A percentile compares a stretch with the other conserved stretches of the same genome.
Conservation (phyloP, 306 rosid genomes). For the Dryas octopetala region DNA sequence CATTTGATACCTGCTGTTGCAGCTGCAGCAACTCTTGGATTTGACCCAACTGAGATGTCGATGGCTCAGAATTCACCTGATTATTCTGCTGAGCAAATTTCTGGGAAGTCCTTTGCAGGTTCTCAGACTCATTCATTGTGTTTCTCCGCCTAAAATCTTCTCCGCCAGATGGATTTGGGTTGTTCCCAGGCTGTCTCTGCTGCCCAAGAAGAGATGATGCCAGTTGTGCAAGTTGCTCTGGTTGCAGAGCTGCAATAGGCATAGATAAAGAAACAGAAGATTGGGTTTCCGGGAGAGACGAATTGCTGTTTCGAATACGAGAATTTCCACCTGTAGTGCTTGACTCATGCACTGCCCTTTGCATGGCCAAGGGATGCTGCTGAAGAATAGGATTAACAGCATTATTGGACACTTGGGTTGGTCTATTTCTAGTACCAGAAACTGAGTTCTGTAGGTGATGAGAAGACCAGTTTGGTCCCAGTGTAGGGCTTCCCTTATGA, state of each 20-base stretch:
- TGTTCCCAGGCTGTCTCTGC: conserved; percentile 61
- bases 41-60: conserved; percentile 57
- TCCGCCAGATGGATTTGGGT: conserved; percentile 26
- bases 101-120: conserved; percentile 45
- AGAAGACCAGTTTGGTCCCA: conserved; percentile 52
- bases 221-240: conserved; percentile 79
- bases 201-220: conserved; percentile 77
- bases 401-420: conserved; percentile 39
- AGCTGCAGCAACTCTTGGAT: conserved; percentile 45
- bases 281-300: conserved; percentile 42
- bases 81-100: conserved; percentile 45
- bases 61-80: conserved; percentile 42
- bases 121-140: conserved; percentile 40
- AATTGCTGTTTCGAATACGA: conserved; percentile 38
- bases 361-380: conserved; percentile 39
- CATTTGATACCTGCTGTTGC: conserved; percentile 48
- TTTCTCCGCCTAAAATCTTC: conserved; percentile 53
- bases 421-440: conserved; percentile 42
- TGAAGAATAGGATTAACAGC: conserved; percentile 42
- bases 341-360: conserved; percentile 40
- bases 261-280: conserved; percentile 42
- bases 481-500: conserved; percentile 38
- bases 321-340: conserved; percentile 44
- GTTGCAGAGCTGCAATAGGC: conserved; percentile 52
- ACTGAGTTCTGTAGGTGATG: conserved; percentile 47